Evolutionary conservation across 257 asterid species (phyloP).

Genomic region (Prunella vulgaris): DNA sequence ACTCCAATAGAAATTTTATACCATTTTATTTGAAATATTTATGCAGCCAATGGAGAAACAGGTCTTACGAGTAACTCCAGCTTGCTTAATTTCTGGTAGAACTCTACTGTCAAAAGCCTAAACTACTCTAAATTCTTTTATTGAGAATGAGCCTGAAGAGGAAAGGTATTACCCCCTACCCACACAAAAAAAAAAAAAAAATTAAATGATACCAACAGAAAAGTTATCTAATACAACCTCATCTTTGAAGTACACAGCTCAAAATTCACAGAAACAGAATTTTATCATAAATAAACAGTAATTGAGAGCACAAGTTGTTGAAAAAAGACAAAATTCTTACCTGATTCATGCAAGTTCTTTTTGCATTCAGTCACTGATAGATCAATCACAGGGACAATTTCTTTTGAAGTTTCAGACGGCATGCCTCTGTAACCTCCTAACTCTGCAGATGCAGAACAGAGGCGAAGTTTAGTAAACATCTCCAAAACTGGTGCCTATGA

Average conservation of each 20-base stretch:
- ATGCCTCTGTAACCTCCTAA: slow-evolving; percentile 33
- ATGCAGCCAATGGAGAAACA: neutral
- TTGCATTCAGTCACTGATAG: slow-evolving; percentile 45
- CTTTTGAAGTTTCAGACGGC: slow-evolving; percentile 54
- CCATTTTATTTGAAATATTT: neutral
- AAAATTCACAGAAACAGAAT: neutral
- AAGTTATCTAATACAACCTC: neutral
- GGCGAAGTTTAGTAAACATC: slow-evolving; percentile 20
- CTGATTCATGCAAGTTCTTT: slow-evolving; percentile 50
- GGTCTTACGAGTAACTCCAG: neutral
- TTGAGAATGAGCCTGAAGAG: slow-evolving; percentile 8
- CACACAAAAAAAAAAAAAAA: neutral
- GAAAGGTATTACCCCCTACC: neutral
- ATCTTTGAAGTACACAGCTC: neutral
- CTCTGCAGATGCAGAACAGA: slow-evolving; percentile 17
- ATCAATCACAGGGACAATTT: slow-evolving; percentile 40
- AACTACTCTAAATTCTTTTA: neutral
- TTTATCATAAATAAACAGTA: neutral
- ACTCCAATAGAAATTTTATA: neutral
- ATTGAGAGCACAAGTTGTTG: neutral
- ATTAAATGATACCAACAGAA: neutral
- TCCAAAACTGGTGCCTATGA: slow-evolving; percentile 3
- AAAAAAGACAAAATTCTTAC: slow-evolving; percentile 29
- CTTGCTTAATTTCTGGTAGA: neutral
- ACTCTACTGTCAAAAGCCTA: neutral